Conservation (phyloP, 495 filamentous ascomycete species). For the Daldinia childiae region DNA sequence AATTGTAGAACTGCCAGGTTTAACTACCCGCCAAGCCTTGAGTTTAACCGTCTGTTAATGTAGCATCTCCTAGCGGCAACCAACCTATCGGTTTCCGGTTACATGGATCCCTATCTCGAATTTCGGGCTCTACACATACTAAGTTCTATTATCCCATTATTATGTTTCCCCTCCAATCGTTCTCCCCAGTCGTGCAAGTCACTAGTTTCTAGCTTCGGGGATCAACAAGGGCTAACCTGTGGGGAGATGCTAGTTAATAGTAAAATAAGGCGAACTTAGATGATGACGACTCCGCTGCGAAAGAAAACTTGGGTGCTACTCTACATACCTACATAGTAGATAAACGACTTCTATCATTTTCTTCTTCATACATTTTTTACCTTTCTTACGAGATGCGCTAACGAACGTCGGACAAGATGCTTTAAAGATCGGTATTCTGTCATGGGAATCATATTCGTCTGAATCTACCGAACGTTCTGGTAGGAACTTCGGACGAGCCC, state of each 20-base stretch:
- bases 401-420: constrained; percentile 6
- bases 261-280: constrained; percentile 3
- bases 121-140: constrained; percentile 1
- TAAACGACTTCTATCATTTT: constrained; percentile 11
- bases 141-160: constrained; percentile 10
- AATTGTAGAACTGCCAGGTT: constrained; percentile 9
- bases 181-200: neutral
- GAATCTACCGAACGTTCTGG: constrained; percentile 14
- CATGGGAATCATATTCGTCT: constrained; percentile 25
- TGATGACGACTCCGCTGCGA: constrained; percentile 16
- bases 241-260: constrained; percentile 9
- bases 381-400: constrained; percentile 1
- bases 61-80: constrained; percentile 21
- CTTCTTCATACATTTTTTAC: constrained; percentile 7
- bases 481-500: constrained; percentile 8
- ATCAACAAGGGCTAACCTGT: constrained; percentile 20
- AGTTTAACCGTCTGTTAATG: constrained; percentile 27
- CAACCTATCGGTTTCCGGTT: constrained; percentile 24
- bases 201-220: constrained; percentile 18
- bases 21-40: constrained; percentile 19
- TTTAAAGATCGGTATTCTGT: constrained; percentile 19
- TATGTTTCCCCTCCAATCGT: constrained; percentile 29
- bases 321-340: no score
- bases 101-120: constrained; percentile 21
- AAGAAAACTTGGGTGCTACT: constrained; percentile 5